Evolutionary conservation across 805 yeast species (phyloP).

Genomic region (Candida mattraensis): DNA sequence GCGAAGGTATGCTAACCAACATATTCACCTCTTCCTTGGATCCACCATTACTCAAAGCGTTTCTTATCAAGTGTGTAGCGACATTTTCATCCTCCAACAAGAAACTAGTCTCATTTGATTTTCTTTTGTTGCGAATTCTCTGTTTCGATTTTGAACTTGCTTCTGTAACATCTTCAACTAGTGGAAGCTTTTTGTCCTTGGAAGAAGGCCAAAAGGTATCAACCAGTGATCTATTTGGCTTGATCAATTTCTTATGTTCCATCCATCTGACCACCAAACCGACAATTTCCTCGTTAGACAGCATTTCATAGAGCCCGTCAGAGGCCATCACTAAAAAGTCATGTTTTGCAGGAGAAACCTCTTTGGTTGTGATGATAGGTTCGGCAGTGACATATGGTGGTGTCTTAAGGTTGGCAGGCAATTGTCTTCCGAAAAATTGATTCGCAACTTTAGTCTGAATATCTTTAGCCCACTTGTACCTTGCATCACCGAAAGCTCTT

Average conservation of each 20-base stretch:
- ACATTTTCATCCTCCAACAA: conserved; percentile 82
- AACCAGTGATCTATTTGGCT: conserved; percentile 45
- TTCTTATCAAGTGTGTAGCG: conserved; percentile 89
- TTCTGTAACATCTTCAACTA: conserved; percentile 60
- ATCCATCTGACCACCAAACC: conserved; percentile 93
- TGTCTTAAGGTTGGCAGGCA: conserved; percentile 71
- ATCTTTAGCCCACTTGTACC: conserved; percentile 77
- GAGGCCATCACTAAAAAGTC: conserved; percentile 91
- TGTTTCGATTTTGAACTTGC: conserved; percentile 54
- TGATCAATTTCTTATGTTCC: conserved; percentile 65
- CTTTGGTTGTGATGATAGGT: conserved; percentile 85
- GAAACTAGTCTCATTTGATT: conserved; percentile 38
- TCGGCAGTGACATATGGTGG: conserved; percentile 98
- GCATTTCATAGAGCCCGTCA: conserved; percentile 91
- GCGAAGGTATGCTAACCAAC: conserved; percentile 87
- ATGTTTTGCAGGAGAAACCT: conserved; percentile 65
- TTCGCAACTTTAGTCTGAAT: conserved; percentile 73
- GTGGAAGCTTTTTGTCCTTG: conserved; percentile 50
- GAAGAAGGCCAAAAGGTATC: conserved; percentile 39
- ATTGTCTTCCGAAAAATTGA: conserved; percentile 76
- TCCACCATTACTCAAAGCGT: conserved; percentile 87
- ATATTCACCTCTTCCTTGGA: conserved; percentile 84
- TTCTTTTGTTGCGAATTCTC: conserved; percentile 73
- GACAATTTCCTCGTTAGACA: conserved; percentile 89
- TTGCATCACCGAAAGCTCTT: conserved; percentile 95